Base-by-base conservation (phyloP, 2,329 filamentous ascomycete species). In the Clathrospora elynae region DNA sequence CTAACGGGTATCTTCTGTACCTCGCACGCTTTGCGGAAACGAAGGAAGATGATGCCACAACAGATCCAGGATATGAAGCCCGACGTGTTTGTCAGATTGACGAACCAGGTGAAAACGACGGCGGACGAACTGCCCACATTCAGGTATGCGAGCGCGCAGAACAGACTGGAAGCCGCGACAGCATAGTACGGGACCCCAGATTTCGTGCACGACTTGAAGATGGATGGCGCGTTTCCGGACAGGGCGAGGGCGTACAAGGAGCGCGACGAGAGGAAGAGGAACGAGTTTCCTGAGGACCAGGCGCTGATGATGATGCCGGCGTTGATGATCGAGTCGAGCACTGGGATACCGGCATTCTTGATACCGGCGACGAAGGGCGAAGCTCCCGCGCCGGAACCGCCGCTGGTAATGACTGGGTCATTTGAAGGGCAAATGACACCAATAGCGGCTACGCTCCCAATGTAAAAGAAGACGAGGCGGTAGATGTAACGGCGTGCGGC, bases 321-420 rank as follows among this genome's bases (percentile, higher is more conserved):
- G 61, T 88, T 88, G 72, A 88, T 84, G 54, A 87, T 76, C 48
- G 80, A 80, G 55, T 85, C 81, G 2, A 88, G 76, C 1, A 76
- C 78, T 2, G 73, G 70, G 45, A 80, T 78, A 3, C 77, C 75
- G n/a, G 63, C 75, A 40, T 75, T 70, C 42, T 74, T 73, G 54
- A 77, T 76, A 17, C 72, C 76, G 11, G 78, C 67, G 5, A 78
- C 76, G 49, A 76, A 78, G 1, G 75, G 72, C 1, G 74, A 77
- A 1, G 79, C 77, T 6, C 75, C 78, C 1, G 80, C 80, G 33
- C 78, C 79, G 4, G 73, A 70, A 16, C 75, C 78, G 13, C 81
- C 80, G 11, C 71, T 68, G 10, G 78, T 79, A 23, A 85, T 71
- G 4, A 19, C 46, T 1, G 64, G 46, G 42, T 81, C 75, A 47